Percentiles rank a stretch among this genome's conserved stretches.
phyloP scores from a whole-genome alignment of 192 early-diverging fungal genomes.

The Podila verticillata region DNA sequence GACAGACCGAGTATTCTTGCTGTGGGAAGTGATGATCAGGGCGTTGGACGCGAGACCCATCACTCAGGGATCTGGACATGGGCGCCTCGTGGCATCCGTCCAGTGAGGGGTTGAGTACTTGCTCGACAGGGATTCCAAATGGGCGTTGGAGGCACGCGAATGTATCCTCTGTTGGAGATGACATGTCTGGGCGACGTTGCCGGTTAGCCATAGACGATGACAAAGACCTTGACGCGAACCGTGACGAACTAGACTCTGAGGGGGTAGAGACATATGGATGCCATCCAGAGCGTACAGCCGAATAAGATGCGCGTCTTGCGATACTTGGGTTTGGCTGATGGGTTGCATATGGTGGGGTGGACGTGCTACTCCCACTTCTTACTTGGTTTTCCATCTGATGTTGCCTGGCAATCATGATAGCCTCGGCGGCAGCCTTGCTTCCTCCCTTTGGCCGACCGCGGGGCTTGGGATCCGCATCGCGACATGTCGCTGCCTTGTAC shows the following conservation, averaged over 20 bases:
- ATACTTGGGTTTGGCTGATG: neutral
- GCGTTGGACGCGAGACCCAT: neutral
- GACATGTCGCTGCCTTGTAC: conserved; percentile 21
- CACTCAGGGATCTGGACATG: neutral
- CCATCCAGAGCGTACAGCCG: neutral
- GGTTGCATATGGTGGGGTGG: neutral
- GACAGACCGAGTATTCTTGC: neutral
- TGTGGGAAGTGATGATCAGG: neutral
- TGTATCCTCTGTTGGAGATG: neutral
- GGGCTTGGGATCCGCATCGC: conserved; percentile 38
- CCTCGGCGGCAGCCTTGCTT: conserved; percentile 20
- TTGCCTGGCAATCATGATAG: neutral
- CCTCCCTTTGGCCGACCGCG: conserved; percentile 42
- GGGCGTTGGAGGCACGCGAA: neutral
- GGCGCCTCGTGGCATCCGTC: neutral
- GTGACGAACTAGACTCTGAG: neutral
- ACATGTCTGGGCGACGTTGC: neutral
- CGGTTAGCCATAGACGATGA: neutral
- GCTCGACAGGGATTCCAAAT: neutral
- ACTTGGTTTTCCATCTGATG: neutral
- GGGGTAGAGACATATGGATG: neutral
- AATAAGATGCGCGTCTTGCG: neutral
- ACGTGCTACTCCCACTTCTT: neutral
- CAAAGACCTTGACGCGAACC: neutral
- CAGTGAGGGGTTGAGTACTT: neutral